Base-by-base conservation (phyloP, 2,329 filamentous ascomycete genomes). In the Aureobasidium sp. region DNA sequence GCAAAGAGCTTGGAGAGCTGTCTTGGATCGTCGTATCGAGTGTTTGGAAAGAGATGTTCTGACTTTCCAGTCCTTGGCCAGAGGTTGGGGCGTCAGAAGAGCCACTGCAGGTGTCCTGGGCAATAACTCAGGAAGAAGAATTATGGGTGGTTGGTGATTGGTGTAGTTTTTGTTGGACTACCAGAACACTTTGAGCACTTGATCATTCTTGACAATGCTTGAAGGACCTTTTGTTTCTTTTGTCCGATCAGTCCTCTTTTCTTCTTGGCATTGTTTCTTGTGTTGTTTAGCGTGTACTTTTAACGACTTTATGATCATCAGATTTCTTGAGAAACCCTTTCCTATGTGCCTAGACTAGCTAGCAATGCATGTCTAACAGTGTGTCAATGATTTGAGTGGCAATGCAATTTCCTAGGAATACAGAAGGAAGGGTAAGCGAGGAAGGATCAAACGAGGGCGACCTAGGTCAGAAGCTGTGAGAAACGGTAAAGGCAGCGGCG, bases 1-100 rank as follows among this genome's bases (percentile, higher is more conserved):
- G 36, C 79, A 82, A 69, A 67, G 75, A 44, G 70, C 71, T 7
- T 82, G 79, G 77, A 73, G 74, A 50, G 63, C 17, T 4, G 70
- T 78, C 7, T 56, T 78, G 34, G 72, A 74, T 5, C 50, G 47
- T 5, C 72, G 77, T 48, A 72, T 73, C 10, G 64, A 65, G 32
- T 66, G 66, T 60, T 62, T 80, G 46, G 70, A 76, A 60, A 65
- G 63, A 15, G 74, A 77, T 66, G 71, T 80, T 0, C 44, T 68
- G 44, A 64, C 61, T 10, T 77, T 81, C 55, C 79, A 81, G 70
- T 71, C 71, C 27, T n/a, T 76, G 65, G 75, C 74, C 3, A 69
- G 77, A 44, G 78, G 74, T 0, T 77, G 76, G 73, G 66, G 69
- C 37, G 70, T 73, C 26, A 69, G 77, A 52, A 67, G 72, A 41